Evolutionary conservation across 768 basidiomycete species (phyloP).

Genomic region (Boletus subcaerulescens): DNA sequence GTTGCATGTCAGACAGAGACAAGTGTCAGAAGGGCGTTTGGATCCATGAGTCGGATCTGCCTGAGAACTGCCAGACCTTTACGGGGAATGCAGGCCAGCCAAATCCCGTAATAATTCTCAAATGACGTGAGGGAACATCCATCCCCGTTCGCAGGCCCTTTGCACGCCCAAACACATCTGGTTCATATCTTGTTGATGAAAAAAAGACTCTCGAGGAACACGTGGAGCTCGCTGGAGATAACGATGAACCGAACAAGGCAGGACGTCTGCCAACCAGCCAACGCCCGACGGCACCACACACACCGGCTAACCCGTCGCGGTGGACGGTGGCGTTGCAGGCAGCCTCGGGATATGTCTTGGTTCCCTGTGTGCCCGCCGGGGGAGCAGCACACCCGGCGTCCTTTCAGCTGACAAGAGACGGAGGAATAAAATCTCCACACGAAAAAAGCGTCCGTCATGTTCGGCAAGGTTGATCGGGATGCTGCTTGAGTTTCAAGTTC

Average conservation of each 20-base stretch:
- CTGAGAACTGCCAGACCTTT: constrained; percentile 23
- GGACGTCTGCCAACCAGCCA: background rate
- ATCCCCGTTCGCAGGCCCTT: constrained; percentile 15
- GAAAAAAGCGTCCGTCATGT: constrained; percentile 25
- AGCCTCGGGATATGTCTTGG: background rate
- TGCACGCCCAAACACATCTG: constrained; percentile 1
- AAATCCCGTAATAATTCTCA: constrained; percentile 12
- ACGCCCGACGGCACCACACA: background rate
- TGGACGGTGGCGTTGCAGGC: constrained; percentile 1
- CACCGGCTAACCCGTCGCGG: no score
- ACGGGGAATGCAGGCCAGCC: constrained; percentile 13
- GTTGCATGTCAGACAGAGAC: constrained; percentile 18
- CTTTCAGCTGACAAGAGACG: constrained; percentile 21
- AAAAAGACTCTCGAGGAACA: background rate
- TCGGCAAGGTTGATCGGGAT: constrained; percentile 31
- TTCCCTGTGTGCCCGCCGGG: constrained; percentile 2
- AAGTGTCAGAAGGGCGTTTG: constrained; percentile 16
- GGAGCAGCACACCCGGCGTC: constrained; percentile 8
- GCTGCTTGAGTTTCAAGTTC: constrained; percentile 33
- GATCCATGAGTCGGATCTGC: constrained; percentile 27
- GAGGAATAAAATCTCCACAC: constrained; percentile 22
- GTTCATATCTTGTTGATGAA: constrained; percentile 10
- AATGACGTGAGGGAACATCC: constrained; percentile 16
- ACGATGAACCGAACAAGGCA: constrained; percentile 12
- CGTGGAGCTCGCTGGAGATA: constrained; percentile 15